Percentiles rank a stretch among this genome's conserved stretches.
phyloP scores from a whole-genome alignment of 257 asterid genomes.

The Rauvolfia tetraphylla region DNA sequence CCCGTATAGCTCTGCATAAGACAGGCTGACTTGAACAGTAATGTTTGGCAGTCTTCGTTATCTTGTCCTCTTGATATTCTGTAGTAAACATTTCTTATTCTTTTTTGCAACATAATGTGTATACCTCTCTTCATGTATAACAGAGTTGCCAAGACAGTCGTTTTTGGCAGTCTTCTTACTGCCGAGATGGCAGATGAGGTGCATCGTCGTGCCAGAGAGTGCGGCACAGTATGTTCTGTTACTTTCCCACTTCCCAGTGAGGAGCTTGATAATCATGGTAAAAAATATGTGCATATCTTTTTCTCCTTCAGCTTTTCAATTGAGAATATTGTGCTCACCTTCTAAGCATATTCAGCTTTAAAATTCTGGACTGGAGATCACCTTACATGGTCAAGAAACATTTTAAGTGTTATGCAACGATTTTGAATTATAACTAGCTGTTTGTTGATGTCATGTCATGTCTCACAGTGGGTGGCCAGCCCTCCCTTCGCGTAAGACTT shows the following conservation, averaged over 20 bases:
- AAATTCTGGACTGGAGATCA: not conserved
- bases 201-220: slow-evolving; percentile 56
- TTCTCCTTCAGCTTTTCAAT: not conserved
- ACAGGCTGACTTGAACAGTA: not conserved
- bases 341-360: not conserved
- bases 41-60: slow-evolving; percentile 5
- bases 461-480: not conserved
- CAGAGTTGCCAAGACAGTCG: slow-evolving; percentile 90
- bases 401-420: not conserved
- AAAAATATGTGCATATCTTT: slow-evolving; percentile 1
- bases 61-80: slow-evolving; percentile 12
- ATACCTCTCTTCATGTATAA: slow-evolving; percentile 25
- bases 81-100: not conserved
- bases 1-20: not conserved
- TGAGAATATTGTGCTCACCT: not conserved
- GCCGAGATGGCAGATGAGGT: slow-evolving; percentile 77
- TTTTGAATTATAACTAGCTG: not conserved
- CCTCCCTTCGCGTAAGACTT: not conserved
- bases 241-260: slow-evolving; percentile 79
- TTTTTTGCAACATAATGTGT: slow-evolving; percentile 5
- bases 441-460: not conserved
- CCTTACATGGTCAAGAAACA: not conserved
- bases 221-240: slow-evolving; percentile 62
- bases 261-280: slow-evolving; percentile 78
- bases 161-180: slow-evolving; percentile 76